These are phyloP conservation scores for Cyclanthera cordifolia DNA, from an alignment of 306 rosid species.

Conservation along the genomic window DNA sequence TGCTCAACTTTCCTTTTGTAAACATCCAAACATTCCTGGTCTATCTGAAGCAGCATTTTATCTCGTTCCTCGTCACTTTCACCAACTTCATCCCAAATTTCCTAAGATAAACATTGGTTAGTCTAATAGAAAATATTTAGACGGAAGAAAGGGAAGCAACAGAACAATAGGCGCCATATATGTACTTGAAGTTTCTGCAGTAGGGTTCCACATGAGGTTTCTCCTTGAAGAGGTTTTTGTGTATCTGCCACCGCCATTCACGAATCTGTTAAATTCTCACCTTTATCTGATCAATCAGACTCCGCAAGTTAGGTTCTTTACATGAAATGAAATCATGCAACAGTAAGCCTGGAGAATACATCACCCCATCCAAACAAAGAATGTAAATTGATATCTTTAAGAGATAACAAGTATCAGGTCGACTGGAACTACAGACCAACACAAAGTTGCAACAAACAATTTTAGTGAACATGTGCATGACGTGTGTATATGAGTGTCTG, in stretches of 20 bases:
- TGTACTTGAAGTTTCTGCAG: conserved; percentile 80
- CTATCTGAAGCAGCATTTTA: conserved; percentile 94
- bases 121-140: not conserved
- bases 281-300: conserved; percentile 31
- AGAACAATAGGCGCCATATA: conserved; percentile 9
- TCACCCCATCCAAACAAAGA: not conserved
- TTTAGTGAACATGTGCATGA: not conserved
- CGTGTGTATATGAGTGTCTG: not conserved
- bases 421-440: not conserved
- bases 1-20: conserved; percentile 92
- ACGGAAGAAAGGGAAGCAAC: not conserved
- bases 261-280: conserved; percentile 29
- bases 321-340: conserved; percentile 1
- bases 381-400: not conserved
- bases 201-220: conserved; percentile 69
- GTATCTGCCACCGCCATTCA: conserved; percentile 71
- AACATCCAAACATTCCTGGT: conserved; percentile 92
- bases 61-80: conserved; percentile 90
- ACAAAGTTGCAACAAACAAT: not conserved
- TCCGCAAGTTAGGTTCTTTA: not conserved
- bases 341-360: not conserved
- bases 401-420: not conserved
- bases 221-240: conserved; percentile 63
- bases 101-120: conserved; percentile 27
- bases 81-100: conserved; percentile 99